Evolutionary conservation across 148 eudicot genomes (phyloP), one percentile per base, ranked within the genome.

Genomic region (Chenopodium quinoa): DNA sequence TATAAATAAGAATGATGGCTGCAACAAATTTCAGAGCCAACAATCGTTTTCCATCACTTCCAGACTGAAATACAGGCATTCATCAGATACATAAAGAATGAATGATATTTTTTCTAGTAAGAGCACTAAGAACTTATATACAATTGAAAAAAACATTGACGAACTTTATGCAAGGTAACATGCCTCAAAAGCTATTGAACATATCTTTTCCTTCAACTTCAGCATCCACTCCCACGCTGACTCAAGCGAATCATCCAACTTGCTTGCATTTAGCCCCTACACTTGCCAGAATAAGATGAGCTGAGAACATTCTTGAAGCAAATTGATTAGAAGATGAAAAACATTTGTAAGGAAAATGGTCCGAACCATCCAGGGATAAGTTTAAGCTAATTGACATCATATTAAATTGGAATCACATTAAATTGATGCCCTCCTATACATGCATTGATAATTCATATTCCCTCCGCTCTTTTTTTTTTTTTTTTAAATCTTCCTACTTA

Each of bases 1-100:
- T 96, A 80, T 92, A 96, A 65, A 93, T 90, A 76, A 94, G 92
- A 78, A 94, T 85, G 78, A 91, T 83, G 11, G 94, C 87, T 80
- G 91, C 93, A 83, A 96, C 90, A 85, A 92, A 96, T 84, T 96
- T 96, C 81, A 96, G 86, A 2, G 99, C 96, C 77, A 91, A 81
- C 85, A 93, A 89, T 85, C 92, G 91, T 86, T 90, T 91, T 76
- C 92, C 93, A 84, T 92, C 93, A 81, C 88, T 90, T 90, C 90
- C 93, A 75, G 88, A 84, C 99, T 96, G 84, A 74, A 66, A 80
- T 80, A 68, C 62, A 46, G 29, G 47, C 52, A 47, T 72, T 16
- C 48, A 66, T 74, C 52, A 67, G 68, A 77, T 79, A 69, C 68
- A 68, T 56, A 65, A 50, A 40, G 44, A 22, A 25, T 67, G 70